Evolutionary conservation across 2,329 filamentous ascomycete species (phyloP).

Genomic region (Fusarium albidum): DNA sequence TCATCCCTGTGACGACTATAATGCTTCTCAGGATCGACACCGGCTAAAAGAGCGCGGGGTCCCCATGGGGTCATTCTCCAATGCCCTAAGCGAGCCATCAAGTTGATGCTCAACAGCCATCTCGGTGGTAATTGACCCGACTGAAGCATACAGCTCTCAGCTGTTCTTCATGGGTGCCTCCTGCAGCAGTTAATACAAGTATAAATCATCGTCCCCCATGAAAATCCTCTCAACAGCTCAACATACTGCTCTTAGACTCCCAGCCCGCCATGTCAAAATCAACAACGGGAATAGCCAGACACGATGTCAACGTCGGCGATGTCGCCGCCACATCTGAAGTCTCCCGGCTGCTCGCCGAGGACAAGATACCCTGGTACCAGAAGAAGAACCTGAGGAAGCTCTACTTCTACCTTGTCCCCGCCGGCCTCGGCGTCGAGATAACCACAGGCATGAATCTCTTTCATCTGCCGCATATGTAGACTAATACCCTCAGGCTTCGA

Average conservation of each 20-base stretch:
- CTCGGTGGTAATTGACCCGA: not conserved
- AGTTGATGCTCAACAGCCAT: not conserved
- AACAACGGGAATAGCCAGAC: conserved; percentile 5
- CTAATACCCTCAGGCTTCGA: not conserved
- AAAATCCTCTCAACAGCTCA: too few relatives aligned
- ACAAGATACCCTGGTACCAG: conserved; percentile 3
- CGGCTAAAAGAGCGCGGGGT: not conserved
- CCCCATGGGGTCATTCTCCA: not conserved
- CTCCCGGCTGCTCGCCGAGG: conserved; percentile 1
- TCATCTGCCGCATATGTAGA: too few relatives aligned
- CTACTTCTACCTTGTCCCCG: not conserved
- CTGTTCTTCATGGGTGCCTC: too few relatives aligned
- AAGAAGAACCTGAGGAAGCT: conserved; percentile 6
- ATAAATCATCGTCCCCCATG: too few relatives aligned
- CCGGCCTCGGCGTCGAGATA: conserved; percentile 3
- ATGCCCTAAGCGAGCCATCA: too few relatives aligned
- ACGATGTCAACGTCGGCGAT: not conserved
- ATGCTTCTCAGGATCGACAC: too few relatives aligned
- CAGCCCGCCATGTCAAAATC: not conserved
- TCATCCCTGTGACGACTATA: too few relatives aligned
- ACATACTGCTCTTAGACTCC: too few relatives aligned
- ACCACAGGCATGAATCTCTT: not conserved
- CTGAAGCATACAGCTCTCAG: too few relatives aligned
- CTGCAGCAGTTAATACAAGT: too few relatives aligned
- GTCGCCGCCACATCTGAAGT: conserved; percentile 5